Conservation (phyloP, 805 yeast genomes). For the Candida maltosa region DNA sequence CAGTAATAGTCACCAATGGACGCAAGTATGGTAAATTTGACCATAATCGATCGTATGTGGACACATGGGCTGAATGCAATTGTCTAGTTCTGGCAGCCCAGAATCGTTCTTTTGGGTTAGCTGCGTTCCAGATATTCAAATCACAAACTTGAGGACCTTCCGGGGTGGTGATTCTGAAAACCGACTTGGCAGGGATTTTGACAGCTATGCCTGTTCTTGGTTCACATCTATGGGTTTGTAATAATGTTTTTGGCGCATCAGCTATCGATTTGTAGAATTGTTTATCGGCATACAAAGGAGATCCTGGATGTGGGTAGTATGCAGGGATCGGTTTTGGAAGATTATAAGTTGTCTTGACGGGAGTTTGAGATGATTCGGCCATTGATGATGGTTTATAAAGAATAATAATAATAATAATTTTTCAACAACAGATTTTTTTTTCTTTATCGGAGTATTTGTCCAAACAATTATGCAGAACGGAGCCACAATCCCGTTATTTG, state of each 20-base stretch:
- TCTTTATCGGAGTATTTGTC: no score
- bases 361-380: constrained; percentile 26
- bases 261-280: constrained; percentile 45
- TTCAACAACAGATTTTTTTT: not conserved
- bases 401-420: not conserved
- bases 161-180: constrained; percentile 59
- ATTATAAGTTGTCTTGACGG: constrained; percentile 30
- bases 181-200: constrained; percentile 57
- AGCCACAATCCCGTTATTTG: no score
- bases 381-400: not conserved
- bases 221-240: constrained; percentile 42
- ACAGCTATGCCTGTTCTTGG: constrained; percentile 61
- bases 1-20: constrained; percentile 62
- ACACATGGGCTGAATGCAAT: constrained; percentile 60
- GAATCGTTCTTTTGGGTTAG: constrained; percentile 60
- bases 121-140: constrained; percentile 59
- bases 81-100: constrained; percentile 74
- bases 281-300: constrained; percentile 50
- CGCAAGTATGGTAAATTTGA: constrained; percentile 63
- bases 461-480: no score
- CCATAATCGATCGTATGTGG: constrained; percentile 61
- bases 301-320: constrained; percentile 53
- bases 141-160: constrained; percentile 74
- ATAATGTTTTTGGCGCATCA: constrained; percentile 38
- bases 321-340: constrained; percentile 51